Evolutionary conservation across 2,329 filamentous ascomycete species (phyloP).

Genomic region (Penicillium sp.): DNA sequence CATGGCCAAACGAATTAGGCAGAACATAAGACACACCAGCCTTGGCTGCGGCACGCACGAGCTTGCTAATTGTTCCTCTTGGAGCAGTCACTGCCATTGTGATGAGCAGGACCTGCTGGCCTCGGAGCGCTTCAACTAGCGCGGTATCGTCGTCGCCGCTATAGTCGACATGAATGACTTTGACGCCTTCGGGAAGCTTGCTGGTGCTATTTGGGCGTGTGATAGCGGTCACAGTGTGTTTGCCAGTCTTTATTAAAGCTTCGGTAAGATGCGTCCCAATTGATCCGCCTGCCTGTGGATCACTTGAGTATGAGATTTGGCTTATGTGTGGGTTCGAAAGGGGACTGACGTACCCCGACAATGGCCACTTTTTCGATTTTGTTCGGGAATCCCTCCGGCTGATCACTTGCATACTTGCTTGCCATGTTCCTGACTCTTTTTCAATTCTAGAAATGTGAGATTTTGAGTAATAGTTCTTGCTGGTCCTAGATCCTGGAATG

Average conservation of each 20-base stretch:
- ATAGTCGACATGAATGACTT: conserved; percentile 11
- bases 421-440: background rate
- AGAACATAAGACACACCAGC: conserved; percentile 2
- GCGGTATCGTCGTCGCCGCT: conserved; percentile 8
- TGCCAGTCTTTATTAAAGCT: conserved; percentile 12
- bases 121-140: conserved; percentile 11
- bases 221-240: conserved; percentile 15
- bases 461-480: background rate
- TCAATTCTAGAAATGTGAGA: background rate
- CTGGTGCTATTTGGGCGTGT: conserved; percentile 12
- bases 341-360: conserved; percentile 12
- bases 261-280: conserved; percentile 11
- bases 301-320: background rate
- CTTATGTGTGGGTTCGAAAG: background rate
- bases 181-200: conserved; percentile 13
- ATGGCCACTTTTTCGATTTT: conserved; percentile 15
- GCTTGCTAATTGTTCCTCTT: conserved; percentile 12
- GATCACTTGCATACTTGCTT: conserved; percentile 10
- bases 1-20: conserved; percentile 1
- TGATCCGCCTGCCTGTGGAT: conserved; percentile 12
- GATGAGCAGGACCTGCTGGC: conserved; percentile 18
- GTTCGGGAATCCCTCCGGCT: conserved; percentile 16
- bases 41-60: conserved; percentile 10
- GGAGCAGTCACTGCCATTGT: conserved; percentile 10
- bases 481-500: background rate